Conservation (phyloP, 1,284 basidiomycete species). For the Coniferiporia sulphurascens region DNA sequence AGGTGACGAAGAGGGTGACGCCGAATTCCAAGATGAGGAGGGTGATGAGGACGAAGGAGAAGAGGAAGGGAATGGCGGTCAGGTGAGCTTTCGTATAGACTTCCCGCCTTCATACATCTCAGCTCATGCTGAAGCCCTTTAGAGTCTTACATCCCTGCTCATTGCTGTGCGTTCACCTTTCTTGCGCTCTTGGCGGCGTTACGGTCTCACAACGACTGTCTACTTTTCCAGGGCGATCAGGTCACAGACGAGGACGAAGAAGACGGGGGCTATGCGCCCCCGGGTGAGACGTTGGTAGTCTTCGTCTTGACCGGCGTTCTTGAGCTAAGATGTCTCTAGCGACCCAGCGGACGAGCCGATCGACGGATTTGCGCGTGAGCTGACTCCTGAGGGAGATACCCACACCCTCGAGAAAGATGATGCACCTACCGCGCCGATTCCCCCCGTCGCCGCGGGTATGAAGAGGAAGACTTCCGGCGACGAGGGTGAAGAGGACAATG, state of each 20-base stretch:
- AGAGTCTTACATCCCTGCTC: constrained; percentile 17
- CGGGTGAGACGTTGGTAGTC: constrained; percentile 4
- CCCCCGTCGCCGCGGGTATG: neutral
- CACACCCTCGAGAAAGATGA: neutral
- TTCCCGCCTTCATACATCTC: neutral
- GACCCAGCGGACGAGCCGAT: constrained; percentile 17
- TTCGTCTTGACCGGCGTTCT: neutral
- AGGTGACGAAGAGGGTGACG: constrained; percentile 13
- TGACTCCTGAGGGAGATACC: neutral
- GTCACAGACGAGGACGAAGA: constrained; percentile 16
- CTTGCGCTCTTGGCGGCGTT: neutral
- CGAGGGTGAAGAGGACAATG: constrained; percentile 10
- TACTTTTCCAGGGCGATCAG: constrained; percentile 1
- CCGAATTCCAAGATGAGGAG: neutral
- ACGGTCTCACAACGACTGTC: neutral
- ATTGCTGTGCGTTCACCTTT: constrained; percentile 8
- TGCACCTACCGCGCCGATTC: neutral
- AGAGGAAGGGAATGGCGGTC: constrained; percentile 7
- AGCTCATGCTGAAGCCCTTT: neutral
- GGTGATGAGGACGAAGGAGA: constrained; percentile 15
- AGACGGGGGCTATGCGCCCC: constrained; percentile 15
- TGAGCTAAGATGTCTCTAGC: neutral
- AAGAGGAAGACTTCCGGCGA: constrained; percentile 18
- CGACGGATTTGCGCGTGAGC: constrained; percentile 12
- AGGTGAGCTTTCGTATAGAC: constrained; percentile 1